Percentiles rank a stretch among this genome's conserved stretches.
These are phyloP conservation scores for Cyclotella baltica DNA, from an alignment of 108 stramenopile genomes.

Conservation along the genomic window DNA sequence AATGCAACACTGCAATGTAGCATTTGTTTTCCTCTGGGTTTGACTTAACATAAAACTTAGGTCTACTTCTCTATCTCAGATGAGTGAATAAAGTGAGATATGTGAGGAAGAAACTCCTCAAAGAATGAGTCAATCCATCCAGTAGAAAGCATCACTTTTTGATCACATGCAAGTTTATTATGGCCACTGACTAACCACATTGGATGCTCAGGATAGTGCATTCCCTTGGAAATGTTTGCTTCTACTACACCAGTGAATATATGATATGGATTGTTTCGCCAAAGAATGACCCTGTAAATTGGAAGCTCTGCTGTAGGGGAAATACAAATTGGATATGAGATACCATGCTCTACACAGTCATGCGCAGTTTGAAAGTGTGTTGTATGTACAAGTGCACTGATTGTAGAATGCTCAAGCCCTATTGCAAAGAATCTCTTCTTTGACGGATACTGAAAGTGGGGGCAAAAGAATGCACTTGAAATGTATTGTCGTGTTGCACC, in stretches of 20 bases:
- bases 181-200: slow-evolving; percentile 24
- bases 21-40: no score
- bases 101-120: slow-evolving; percentile 23
- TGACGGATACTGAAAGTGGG: slow-evolving; percentile 23
- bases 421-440: slow-evolving; percentile 7
- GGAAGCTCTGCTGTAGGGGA: slow-evolving; percentile 17
- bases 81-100: slow-evolving; percentile 22
- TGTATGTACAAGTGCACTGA: slow-evolving; percentile 21
- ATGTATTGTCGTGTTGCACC: slow-evolving; percentile 9
- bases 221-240: slow-evolving; percentile 23
- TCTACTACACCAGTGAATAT: slow-evolving; percentile 29
- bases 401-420: slow-evolving; percentile 25
- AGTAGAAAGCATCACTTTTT: slow-evolving; percentile 2
- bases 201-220: slow-evolving; percentile 14
- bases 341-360: background rate
- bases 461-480: slow-evolving; percentile 12
- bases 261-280: slow-evolving; percentile 32
- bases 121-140: slow-evolving; percentile 33
- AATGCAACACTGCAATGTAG: no score
- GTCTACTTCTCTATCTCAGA: no score
- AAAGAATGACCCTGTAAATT: slow-evolving; percentile 26
- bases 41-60: no score
- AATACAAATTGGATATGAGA: background rate
- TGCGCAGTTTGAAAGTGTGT: slow-evolving; percentile 20
- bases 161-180: slow-evolving; percentile 9